Evolutionary conservation across 2,329 filamentous ascomycete genomes (phyloP).

Genomic region (Colletotrichum tamarilloi): DNA sequence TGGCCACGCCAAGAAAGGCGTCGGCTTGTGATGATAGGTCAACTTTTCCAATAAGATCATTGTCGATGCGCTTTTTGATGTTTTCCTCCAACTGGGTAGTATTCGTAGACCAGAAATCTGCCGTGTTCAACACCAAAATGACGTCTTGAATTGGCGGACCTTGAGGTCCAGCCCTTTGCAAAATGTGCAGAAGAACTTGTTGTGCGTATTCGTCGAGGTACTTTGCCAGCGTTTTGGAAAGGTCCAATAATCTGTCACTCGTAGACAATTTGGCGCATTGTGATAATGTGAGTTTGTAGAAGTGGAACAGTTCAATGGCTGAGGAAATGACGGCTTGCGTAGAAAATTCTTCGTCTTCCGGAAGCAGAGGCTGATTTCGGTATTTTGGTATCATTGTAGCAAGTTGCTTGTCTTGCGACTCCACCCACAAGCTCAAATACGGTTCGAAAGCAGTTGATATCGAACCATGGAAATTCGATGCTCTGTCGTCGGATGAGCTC

Average conservation of each 20-base stretch:
- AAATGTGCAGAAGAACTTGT: slow-evolving; percentile 83
- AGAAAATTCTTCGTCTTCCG: slow-evolving; percentile 91
- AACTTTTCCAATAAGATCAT: slow-evolving; percentile 78
- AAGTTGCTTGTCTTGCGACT: slow-evolving; percentile 92
- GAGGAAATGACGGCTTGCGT: slow-evolving; percentile 90
- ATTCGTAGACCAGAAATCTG: slow-evolving; percentile 96
- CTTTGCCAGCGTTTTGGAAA: slow-evolving; percentile 87
- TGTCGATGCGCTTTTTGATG: slow-evolving; percentile 90
- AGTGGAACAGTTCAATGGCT: slow-evolving; percentile 96
- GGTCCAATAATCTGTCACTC: slow-evolving; percentile 84
- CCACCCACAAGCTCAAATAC: slow-evolving; percentile 96
- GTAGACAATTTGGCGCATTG: slow-evolving; percentile 98
- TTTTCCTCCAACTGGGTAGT: slow-evolving; percentile 94
- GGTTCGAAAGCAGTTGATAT: slow-evolving; percentile 98
- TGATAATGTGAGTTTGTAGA: slow-evolving; percentile 91
- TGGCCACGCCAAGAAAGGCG: slow-evolving; percentile 94
- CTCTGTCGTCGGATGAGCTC: slow-evolving; percentile 79
- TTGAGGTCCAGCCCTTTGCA: slow-evolving; percentile 66
- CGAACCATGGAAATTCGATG: slow-evolving; percentile 84
- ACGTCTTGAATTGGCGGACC: slow-evolving; percentile 76
- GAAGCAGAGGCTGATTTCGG: slow-evolving; percentile 81
- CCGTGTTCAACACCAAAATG: slow-evolving; percentile 91
- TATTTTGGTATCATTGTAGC: slow-evolving; percentile 88
- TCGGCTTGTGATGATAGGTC: slow-evolving; percentile 95
- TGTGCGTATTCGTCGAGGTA: slow-evolving; percentile 97